Percentiles rank a stretch among this genome's conserved stretches.
phyloP scores from a whole-genome alignment of 2,329 filamentous ascomycete species.

The Ceratocystis harringtonii region DNA sequence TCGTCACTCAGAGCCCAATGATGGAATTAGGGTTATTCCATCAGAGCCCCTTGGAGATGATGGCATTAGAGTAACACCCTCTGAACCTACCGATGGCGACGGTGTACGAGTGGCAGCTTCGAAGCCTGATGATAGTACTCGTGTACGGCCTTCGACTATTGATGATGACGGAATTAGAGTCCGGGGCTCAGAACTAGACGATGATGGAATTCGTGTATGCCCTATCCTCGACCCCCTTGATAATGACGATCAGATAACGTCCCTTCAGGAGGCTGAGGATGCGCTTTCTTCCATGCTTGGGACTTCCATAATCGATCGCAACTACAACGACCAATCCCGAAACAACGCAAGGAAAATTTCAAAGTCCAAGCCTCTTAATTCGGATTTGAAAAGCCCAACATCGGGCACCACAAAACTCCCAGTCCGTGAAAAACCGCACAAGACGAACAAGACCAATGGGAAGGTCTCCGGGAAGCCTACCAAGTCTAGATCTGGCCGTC shows the following conservation, averaged over 20 bases:
- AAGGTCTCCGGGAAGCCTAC: background rate
- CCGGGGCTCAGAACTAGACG: conserved; percentile 16
- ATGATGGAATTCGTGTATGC: conserved; percentile 23
- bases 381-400: background rate
- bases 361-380: background rate
- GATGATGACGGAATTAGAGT: conserved; percentile 13
- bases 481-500: conserved; percentile 9
- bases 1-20: conserved; percentile 21
- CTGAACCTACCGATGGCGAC: conserved; percentile 19
- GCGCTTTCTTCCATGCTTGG: conserved; percentile 16
- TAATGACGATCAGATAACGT: background rate
- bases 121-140: conserved; percentile 27
- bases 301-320: conserved; percentile 28
- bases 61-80: conserved; percentile 18
- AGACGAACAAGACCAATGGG: background rate
- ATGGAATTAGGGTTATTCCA: conserved; percentile 33
- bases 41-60: conserved; percentile 17
- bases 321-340: conserved; percentile 21
- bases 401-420: background rate
- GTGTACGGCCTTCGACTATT: conserved; percentile 23
- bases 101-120: conserved; percentile 20
- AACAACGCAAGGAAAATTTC: background rate
- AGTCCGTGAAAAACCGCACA: background rate
- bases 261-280: conserved; percentile 20
- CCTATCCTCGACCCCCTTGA: background rate